Evolutionary conservation across 495 filamentous ascomycete genomes (phyloP).

Genomic region (Talaromyces proteolyticus): DNA sequence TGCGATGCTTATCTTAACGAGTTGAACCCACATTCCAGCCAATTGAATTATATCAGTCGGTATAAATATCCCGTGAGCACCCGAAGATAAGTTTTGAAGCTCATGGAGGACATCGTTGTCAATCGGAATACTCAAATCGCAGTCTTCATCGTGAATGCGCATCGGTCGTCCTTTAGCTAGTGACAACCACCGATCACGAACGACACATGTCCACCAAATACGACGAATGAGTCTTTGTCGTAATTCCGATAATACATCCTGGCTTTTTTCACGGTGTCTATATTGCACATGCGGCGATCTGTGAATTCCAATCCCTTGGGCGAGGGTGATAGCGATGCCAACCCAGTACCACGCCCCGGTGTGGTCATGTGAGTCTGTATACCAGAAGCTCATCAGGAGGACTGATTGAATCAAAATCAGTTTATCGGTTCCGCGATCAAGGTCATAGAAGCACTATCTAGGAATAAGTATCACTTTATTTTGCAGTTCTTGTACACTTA

Average conservation of each 20-base stretch:
- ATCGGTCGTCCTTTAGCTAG: not conserved
- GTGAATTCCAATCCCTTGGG: not conserved
- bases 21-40: not conserved
- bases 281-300: not conserved
- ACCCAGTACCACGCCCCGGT: constrained; percentile 1
- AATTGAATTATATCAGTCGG: not conserved
- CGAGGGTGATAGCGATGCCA: not conserved
- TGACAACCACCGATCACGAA: not conserved
- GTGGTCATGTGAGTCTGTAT: constrained; percentile 1
- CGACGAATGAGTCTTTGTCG: not conserved
- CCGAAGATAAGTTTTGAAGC: not conserved
- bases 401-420: not conserved
- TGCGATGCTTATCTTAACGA: not conserved
- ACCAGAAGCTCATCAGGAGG: constrained; percentile 1
- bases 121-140: not conserved
- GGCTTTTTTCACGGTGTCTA: not conserved
- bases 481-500: no score
- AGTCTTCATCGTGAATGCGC: not conserved
- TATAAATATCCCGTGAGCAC: not conserved
- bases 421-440: not conserved
- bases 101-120: not conserved
- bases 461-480: not conserved
- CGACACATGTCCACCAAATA: not conserved
- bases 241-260: not conserved
- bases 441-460: not conserved